Evolutionary conservation across 441 rosid species (phyloP), one percentile per base, ranked within the genome.

Genomic region (Brassica balearica): DNA sequence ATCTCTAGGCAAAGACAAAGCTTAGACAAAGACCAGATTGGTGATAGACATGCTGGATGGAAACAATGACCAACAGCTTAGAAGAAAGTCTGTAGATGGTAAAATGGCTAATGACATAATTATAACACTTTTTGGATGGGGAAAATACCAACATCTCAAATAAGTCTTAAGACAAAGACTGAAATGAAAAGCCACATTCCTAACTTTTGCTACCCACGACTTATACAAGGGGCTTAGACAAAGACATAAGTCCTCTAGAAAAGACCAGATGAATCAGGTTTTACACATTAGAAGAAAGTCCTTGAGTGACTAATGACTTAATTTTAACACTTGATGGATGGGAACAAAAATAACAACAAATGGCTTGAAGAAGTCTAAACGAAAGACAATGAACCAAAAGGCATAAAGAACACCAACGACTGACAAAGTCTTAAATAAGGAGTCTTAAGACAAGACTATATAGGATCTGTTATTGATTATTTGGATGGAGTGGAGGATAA

Each of bases 291-390:
- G 55, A 38, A 38, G 46, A 38, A 38, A 38, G 1, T 38, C 11
- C 11, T 38, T 38, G 3, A 1, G 11, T 38, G 46, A 9, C 46
- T 38, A 38, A 43, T 3, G 14, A 11, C 56, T 51, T n/a, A n/a
- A 51, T n/a, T 51, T n/a, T 51, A n/a, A 48, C 55, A n/a, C 55
- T 48, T 48, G 53, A 1, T 14, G 8, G 56, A 5, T 51, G 56
- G 56, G 56, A 53, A 53, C 20, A 51, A 53, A 53, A 53, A 14
- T 53, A 53, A 48, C 15, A 53, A 53, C 58, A 8, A 53, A 53
- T 53, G 58, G 20, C 58, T 53, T 53, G 56, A 48, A 48, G 58
- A 53, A 48, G 56, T 48, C 56, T 48, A 48, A 46, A n/a, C 15
- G 2, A 48, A 48, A 48, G 2, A 4, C 55, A 46, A 46, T 12